Percentiles rank a stretch among this genome's conserved stretches.
Evolutionary conservation across 768 basidiomycete species (phyloP).

Genomic region (Tephrocybe sp.): DNA sequence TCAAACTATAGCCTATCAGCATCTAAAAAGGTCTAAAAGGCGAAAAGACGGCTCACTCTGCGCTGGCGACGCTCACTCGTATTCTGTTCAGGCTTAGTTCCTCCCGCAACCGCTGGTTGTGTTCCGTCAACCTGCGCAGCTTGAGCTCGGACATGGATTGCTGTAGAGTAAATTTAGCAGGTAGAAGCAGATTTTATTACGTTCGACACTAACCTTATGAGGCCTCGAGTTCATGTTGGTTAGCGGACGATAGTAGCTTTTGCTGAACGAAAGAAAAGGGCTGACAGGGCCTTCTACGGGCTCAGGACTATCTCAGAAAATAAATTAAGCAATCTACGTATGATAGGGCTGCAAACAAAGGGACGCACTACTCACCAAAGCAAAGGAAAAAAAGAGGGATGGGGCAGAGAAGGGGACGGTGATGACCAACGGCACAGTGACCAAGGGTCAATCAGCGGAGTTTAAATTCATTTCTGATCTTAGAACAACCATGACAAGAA

Average conservation of each 20-base stretch:
- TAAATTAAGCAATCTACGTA: not conserved
- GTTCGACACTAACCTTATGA: constrained; percentile 50
- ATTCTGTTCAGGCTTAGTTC: constrained; percentile 88
- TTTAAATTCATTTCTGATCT: constrained; percentile 31
- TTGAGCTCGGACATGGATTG: constrained; percentile 99
- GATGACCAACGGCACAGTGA: constrained; percentile 13
- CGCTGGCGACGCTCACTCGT: constrained; percentile 87
- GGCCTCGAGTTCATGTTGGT: constrained; percentile 68
- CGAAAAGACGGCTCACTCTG: constrained; percentile 55
- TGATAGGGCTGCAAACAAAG: not conserved
- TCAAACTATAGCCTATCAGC: constrained; percentile 54
- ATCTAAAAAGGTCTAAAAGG: not conserved
- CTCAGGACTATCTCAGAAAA: constrained; percentile 6
- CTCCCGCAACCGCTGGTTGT: constrained; percentile 88
- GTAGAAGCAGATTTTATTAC: constrained; percentile 2
- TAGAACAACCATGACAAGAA: constrained; percentile 13
- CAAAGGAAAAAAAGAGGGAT: constrained; percentile 18
- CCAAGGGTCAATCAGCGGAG: constrained; percentile 35
- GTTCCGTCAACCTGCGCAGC: constrained; percentile 88
- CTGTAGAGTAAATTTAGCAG: constrained; percentile 25
- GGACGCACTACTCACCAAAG: constrained; percentile 8
- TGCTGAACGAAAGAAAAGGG: constrained; percentile 18
- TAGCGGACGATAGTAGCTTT: constrained; percentile 17
- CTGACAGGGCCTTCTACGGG: constrained; percentile 15
- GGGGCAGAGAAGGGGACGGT: constrained; percentile 16